Base-by-base conservation (phyloP, 2,329 filamentous ascomycete species). In the Diaporthe citrichinensis region DNA sequence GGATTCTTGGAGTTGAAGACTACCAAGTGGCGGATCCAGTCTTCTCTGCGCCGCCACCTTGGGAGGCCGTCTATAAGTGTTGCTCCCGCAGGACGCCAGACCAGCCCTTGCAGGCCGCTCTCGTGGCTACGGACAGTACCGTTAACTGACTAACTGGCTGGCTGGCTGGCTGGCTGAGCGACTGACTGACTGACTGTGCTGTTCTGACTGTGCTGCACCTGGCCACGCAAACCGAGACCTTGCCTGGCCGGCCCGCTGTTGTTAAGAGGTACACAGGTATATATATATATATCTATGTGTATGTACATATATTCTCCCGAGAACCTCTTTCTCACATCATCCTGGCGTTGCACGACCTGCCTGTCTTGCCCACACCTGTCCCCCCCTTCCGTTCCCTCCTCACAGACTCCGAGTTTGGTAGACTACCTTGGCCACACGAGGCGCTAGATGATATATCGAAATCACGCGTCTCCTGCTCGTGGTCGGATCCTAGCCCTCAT, bases 401-500 rank as follows among this genome's bases (percentile, higher is more conserved):
- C 25, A 44, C 23, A 53, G 39, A 57, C 14, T 53, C 46, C 58
- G 53, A 62, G 46, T 51, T 39, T 51, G 41, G 39, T 44, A 73
- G 57, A 55, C 28, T 51, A 39, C 51, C 46, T 53, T n/a, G n/a
- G 46, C 65, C 46, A 55, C 34, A 14, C 55, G 46, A 67, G 72
- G 57, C 49, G 49, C 62, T 77, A 75, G 73, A 77, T 77, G 73
- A 71, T 59, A 77, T 71, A 67, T 71, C 61, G 49, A 53, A 71
- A 67, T 51, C 34, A 61, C 69, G 28, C 59, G 44, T 59, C 58
- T 34, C 36, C 25, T 69, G 41, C 62, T 61, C 69, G 39, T 74
- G 41, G 36, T 65, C 76, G 31, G 51, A 36, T 53, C 59, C 58
- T 65, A 55, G 58, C 49, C 39, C 68, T 46, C 58, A 61, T 71